A percentile compares a stretch with the other conserved stretches of the same genome.
Conservation (phyloP, 2,329 filamentous ascomycete genomes). For the Exophiala bonariae region DNA sequence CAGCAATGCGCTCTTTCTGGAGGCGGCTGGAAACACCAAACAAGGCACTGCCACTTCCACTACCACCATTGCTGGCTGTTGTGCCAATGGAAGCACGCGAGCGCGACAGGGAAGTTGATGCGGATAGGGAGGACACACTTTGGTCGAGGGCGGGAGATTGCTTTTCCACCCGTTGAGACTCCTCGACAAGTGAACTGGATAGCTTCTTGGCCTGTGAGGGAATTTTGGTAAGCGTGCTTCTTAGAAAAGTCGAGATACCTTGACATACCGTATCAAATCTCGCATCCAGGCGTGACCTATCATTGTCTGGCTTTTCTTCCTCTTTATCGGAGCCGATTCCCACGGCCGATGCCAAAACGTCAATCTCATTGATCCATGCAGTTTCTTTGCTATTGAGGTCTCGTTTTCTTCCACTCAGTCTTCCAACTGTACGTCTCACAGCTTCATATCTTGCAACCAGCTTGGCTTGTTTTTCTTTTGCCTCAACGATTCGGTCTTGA, state of each 20-base stretch:
- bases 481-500: slow-evolving; percentile 43
- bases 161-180: slow-evolving; percentile 36
- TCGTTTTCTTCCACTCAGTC: slow-evolving; percentile 39
- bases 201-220: slow-evolving; percentile 40
- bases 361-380: slow-evolving; percentile 46
- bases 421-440: slow-evolving; percentile 42
- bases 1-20: slow-evolving; percentile 46
- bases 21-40: slow-evolving; percentile 31
- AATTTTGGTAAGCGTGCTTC: slow-evolving; percentile 15
- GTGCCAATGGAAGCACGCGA: slow-evolving; percentile 9
- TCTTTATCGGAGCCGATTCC: slow-evolving; percentile 27
- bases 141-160: slow-evolving; percentile 8
- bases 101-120: slow-evolving; percentile 32
- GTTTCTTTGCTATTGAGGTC: slow-evolving; percentile 48
- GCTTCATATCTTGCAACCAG: slow-evolving; percentile 44
- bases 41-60: background rate
- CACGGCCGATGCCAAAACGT: slow-evolving; percentile 38
- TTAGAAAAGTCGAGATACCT: background rate
- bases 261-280: slow-evolving; percentile 42
- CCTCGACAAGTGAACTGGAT: slow-evolving; percentile 36
- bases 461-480: slow-evolving; percentile 40
- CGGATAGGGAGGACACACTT: slow-evolving; percentile 13
- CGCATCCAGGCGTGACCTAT: slow-evolving; percentile 29
- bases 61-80: background rate
- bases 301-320: slow-evolving; percentile 21